phyloP scores from a whole-genome alignment of 2,329 filamentous ascomycete genomes.

The Ophiostoma novo-ulmi region DNA sequence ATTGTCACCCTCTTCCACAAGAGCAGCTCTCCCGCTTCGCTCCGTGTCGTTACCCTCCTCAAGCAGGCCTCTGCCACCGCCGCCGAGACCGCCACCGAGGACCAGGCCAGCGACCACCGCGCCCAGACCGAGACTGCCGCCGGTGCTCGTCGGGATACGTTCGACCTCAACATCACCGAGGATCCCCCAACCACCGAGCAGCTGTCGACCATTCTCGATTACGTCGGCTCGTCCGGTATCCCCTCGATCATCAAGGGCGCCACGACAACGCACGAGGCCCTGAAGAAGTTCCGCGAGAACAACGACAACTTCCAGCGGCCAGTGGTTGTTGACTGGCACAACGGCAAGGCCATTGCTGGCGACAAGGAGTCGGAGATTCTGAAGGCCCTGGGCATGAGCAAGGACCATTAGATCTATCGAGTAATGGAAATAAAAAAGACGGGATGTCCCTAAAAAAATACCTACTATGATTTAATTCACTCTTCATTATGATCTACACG shows the following conservation, averaged over 20 bases:
- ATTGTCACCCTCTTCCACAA: constrained; percentile 96
- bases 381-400: constrained; percentile 58
- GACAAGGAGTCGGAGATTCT: constrained; percentile 85
- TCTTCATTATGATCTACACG: too few species aligned
- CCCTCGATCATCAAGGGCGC: constrained; percentile 66
- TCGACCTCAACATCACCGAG: constrained; percentile 61
- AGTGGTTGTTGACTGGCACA: constrained; percentile 89
- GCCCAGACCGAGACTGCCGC: constrained; percentile 49
- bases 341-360: constrained; percentile 72
- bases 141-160: constrained; percentile 53
- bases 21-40: constrained; percentile 65
- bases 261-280: constrained; percentile 65
- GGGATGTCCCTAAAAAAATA: background rate
- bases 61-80: constrained; percentile 74
- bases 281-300: constrained; percentile 71
- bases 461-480: too few species aligned
- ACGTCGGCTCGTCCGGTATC: constrained; percentile 59
- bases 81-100: constrained; percentile 54
- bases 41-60: constrained; percentile 67
- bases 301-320: constrained; percentile 66
- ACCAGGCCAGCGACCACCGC: constrained; percentile 44
- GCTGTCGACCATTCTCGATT: constrained; percentile 37
- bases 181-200: constrained; percentile 55
- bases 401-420: background rate
- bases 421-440: background rate